Evolutionary conservation across 768 basidiomycete genomes (phyloP), one percentile per base, ranked within the genome.

Genomic region (Calocybe gangraenosa): DNA sequence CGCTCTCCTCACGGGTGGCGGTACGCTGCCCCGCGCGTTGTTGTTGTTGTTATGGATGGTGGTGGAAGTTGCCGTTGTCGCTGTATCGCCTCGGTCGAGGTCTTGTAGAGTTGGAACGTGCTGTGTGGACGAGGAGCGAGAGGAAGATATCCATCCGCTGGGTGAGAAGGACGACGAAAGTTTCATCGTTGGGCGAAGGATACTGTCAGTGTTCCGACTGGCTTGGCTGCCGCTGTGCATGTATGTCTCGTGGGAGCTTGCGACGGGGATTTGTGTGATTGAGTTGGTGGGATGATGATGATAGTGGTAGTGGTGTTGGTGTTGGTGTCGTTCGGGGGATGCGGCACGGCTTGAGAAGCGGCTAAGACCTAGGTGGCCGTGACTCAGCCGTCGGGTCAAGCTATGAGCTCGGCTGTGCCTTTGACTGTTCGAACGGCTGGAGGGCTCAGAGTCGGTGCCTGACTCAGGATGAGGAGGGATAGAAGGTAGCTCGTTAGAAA

Each of bases 171-270:
- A 64, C 13, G 73, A 73, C 47, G 80, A 73, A 0, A 80, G 79
- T 48, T 81, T 85, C 81, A 86, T 79, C 28, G 80, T 74, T 15
- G 75, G 71, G 34, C 70, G 72, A 53, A 79, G 76, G 38, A 85
- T 54, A 20, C 68, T 69, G 40, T 77, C 74, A 38, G 75, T 51
- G 50, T 72, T 72, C 33, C 81, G 73, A 48, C 72, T 76, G 15
- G 77, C 74, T 28, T 11, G 5, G 15, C 76, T 65, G 10, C 68
- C 62, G 42, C 65, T 66, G 56, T 83, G 81, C 34, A 81, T 62
- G 50, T 74, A 79, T 11, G 74, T 79, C 50, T 75, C 73, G 56
- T 70, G 63, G 13, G 63, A 49, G 7, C 58, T 50, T 7, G 58
- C 48, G 19, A 55, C 49, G 38, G 46, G 40, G 22, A 37, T 45